phyloP scores from a whole-genome alignment of 1,139 yeast species.

The Cylindricascospora bacillispora region DNA sequence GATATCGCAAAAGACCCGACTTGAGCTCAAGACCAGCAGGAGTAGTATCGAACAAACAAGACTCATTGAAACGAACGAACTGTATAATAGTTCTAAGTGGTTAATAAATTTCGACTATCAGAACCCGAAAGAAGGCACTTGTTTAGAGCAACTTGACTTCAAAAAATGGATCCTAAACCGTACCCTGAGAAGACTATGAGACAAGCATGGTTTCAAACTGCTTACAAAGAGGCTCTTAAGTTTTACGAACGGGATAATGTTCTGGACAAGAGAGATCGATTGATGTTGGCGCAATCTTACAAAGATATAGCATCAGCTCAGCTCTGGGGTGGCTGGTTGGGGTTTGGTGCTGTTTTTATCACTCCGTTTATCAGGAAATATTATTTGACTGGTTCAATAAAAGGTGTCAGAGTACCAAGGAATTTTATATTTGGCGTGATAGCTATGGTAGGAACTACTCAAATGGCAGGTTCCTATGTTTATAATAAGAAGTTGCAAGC shows the following conservation, averaged over 20 bases:
- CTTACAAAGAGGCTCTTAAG: constrained; percentile 21
- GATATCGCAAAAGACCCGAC: too few species aligned
- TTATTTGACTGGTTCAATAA: constrained; percentile 22
- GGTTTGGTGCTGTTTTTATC: constrained; percentile 22
- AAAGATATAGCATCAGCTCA: constrained; percentile 17
- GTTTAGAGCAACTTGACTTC: too few species aligned
- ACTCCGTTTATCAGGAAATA: constrained; percentile 25
- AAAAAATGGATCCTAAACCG: too few species aligned
- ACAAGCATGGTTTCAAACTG: constrained; percentile 20
- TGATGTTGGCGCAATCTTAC: constrained; percentile 16
- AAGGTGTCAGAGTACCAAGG: constrained; percentile 27
- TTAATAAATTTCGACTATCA: too few species aligned
- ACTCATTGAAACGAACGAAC: too few species aligned
- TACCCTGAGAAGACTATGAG: too few species aligned
- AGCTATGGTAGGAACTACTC: constrained; percentile 24
- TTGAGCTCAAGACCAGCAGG: too few species aligned
- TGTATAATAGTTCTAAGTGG: too few species aligned
- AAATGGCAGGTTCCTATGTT: constrained; percentile 19
- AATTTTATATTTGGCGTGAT: constrained; percentile 26
- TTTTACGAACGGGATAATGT: constrained; percentile 23
- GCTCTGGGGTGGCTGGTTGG: constrained; percentile 26
- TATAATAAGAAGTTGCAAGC: constrained; percentile 20
- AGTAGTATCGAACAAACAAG: too few species aligned
- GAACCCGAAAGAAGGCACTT: too few species aligned
- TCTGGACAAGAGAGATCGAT: constrained; percentile 20